Evolutionary conservation across 2,329 filamentous ascomycete species (phyloP).

Genomic region (Aspergillus uvarum): DNA sequence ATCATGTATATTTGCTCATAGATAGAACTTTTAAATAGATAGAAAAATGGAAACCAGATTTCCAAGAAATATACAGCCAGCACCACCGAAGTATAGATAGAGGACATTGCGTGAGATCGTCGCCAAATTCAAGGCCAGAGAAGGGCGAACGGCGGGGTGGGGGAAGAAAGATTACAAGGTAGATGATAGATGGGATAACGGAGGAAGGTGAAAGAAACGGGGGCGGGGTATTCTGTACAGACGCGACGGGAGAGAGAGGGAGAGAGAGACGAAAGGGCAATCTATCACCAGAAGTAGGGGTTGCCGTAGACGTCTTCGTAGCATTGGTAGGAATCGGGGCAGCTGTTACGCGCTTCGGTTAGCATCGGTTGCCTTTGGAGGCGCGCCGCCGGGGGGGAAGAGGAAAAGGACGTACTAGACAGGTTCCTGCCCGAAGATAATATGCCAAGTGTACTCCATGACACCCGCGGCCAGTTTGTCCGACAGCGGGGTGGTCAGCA

Average conservation of each 20-base stretch:
- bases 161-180: background rate
- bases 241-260: background rate
- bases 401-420: constrained; percentile 16
- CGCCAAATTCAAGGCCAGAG: background rate
- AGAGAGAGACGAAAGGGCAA: background rate
- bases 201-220: background rate
- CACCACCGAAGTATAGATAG: background rate
- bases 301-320: constrained; percentile 63
- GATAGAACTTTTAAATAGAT: background rate
- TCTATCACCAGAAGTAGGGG: constrained; percentile 22
- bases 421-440: constrained; percentile 38
- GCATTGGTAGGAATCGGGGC: constrained; percentile 58
- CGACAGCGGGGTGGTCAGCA: constrained; percentile 46
- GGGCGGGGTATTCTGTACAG: constrained; percentile 3
- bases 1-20: constrained; percentile 1
- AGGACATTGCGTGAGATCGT: background rate
- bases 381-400: background rate
- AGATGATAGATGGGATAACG: background rate
- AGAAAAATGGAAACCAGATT: background rate
- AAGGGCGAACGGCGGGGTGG: background rate
- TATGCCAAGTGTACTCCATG: constrained; percentile 59
- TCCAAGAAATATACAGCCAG: constrained; percentile 1
- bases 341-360: constrained; percentile 44
- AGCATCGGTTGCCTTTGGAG: background rate
- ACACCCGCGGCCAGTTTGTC: constrained; percentile 51